Evolutionary conservation across 2,329 filamentous ascomycete genomes (phyloP).

Genomic region (Elsinoe arachidis): DNA sequence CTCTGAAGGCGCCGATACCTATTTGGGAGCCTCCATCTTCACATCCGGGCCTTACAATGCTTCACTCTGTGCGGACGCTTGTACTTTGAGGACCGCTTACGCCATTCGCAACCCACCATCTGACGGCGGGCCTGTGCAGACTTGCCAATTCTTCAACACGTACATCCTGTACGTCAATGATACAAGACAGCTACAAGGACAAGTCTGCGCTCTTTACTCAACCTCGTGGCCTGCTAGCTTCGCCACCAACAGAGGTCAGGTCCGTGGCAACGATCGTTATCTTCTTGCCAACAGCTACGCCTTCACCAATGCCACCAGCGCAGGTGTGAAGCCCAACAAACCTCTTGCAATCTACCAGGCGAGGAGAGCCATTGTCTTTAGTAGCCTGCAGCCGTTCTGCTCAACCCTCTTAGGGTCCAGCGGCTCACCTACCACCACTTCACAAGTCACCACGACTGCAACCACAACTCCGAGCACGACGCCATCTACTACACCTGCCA

Average conservation of each 20-base stretch:
- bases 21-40: constrained; percentile 22
- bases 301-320: constrained; percentile 7
- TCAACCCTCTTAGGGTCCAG: constrained; percentile 10
- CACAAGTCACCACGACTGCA: neutral
- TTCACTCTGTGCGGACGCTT: constrained; percentile 24
- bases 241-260: constrained; percentile 19
- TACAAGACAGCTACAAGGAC: neutral
- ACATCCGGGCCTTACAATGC: constrained; percentile 24
- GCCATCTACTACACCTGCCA: neutral
- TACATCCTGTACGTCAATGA: constrained; percentile 25
- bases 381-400: constrained; percentile 17
- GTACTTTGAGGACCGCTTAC: constrained; percentile 17
- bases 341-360: constrained; percentile 15
- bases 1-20: constrained; percentile 21
- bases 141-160: constrained; percentile 29
- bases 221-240: constrained; percentile 15
- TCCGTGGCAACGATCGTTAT: constrained; percentile 15
- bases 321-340: constrained; percentile 8
- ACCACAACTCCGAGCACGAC: constrained; percentile 7
- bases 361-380: constrained; percentile 8
- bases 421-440: constrained; percentile 4
- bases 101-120: constrained; percentile 15
- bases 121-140: constrained; percentile 16
- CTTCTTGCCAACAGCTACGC: constrained; percentile 14
- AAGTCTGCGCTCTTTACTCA: constrained; percentile 17